These are phyloP conservation scores for Spirogloea muscicola DNA, from an alignment of 139 green algal genomes.

Conservation along the genomic window DNA sequence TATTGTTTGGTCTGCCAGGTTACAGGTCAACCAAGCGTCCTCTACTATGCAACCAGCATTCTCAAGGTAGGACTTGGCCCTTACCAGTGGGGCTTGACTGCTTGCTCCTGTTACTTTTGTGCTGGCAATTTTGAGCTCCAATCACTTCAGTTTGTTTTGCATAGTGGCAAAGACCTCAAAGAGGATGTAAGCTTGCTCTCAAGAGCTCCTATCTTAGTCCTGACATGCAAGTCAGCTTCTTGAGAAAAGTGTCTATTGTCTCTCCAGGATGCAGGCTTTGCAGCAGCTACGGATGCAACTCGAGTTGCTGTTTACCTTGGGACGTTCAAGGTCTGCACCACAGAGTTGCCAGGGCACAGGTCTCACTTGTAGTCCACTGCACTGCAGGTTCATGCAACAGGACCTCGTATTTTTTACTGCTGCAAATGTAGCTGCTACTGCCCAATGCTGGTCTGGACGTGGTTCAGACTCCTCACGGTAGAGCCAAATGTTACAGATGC, in stretches of 20 bases:
- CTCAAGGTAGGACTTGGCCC: conserved; percentile 43
- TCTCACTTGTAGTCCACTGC: too few species aligned
- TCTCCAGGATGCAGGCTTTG: conserved; percentile 66
- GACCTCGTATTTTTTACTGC: too few species aligned
- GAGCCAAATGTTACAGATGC: too few species aligned
- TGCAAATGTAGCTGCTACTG: too few species aligned
- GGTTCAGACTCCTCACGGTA: too few species aligned
- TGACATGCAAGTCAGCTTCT: neutral
- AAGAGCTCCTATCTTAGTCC: neutral
- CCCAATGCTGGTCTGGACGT: too few species aligned
- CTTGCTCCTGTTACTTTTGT: neutral
- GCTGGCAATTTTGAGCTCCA: too few species aligned
- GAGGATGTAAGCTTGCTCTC: conserved; percentile 1
- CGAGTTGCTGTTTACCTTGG: conserved; percentile 69
- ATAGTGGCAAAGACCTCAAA: too few species aligned
- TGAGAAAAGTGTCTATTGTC: neutral
- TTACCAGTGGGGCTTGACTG: neutral
- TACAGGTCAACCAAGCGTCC: conserved; percentile 85
- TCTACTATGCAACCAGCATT: conserved; percentile 81
- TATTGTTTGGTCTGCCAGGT: too few species aligned
- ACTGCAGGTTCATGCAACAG: too few species aligned
- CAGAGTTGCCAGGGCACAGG: too few species aligned
- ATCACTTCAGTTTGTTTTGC: too few species aligned
- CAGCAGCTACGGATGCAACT: conserved; percentile 51
- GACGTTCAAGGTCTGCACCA: conserved; percentile 72